Percentiles rank a stretch among this genome's conserved stretches.
Evolutionary conservation across 2,329 filamentous ascomycete species (phyloP).

Genomic region (Calonectria montana): DNA sequence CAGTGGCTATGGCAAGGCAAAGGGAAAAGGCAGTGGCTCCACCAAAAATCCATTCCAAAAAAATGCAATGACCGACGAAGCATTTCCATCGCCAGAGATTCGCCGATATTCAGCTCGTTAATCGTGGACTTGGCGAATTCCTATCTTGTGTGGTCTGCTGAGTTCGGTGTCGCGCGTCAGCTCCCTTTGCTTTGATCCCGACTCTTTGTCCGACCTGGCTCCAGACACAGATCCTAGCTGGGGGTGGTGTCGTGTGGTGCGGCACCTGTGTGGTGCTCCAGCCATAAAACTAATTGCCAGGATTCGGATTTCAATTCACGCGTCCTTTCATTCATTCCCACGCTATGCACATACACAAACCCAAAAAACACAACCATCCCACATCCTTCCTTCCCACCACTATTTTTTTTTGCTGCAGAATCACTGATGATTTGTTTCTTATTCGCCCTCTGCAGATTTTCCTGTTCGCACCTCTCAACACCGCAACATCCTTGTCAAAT

Average conservation of each 20-base stretch:
- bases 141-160: conserved; percentile 19
- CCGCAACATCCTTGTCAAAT: conserved; percentile 33
- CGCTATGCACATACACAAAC: background rate
- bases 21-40: conserved; percentile 30
- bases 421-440: conserved; percentile 40
- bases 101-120: conserved; percentile 36
- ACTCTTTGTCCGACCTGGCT: conserved; percentile 40
- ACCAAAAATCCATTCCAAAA: conserved; percentile 33
- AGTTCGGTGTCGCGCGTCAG: conserved; percentile 33
- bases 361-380: conserved; percentile 1
- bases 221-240: conserved; percentile 13
- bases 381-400: background rate
- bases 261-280: conserved; percentile 22
- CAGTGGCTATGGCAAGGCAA: conserved; percentile 20
- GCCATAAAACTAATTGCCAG: conserved; percentile 15
- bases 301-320: background rate
- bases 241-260: conserved; percentile 2
- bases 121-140: conserved; percentile 24
- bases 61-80: conserved; percentile 30
- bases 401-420: conserved; percentile 21
- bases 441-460: conserved; percentile 35
- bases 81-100: conserved; percentile 29
- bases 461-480: conserved; percentile 28
- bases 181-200: conserved; percentile 17
- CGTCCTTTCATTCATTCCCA: conserved; percentile 7